Evolutionary conservation across 2,329 filamentous ascomycete species (phyloP).

Genomic region (Paraconiothyrium brasiliense): DNA sequence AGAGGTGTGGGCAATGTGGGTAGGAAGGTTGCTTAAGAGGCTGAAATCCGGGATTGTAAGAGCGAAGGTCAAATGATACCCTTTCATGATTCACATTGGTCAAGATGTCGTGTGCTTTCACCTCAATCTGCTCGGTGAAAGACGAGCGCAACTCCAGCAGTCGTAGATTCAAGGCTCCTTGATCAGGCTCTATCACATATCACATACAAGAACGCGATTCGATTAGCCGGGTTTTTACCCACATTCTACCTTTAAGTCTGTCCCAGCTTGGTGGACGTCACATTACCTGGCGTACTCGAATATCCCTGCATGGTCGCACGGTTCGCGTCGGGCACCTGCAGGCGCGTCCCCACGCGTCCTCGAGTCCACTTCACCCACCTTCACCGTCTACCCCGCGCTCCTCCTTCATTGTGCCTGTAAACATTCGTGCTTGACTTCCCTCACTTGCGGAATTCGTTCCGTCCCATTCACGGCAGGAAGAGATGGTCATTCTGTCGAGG

Average conservation of each 20-base stretch:
- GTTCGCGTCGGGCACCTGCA: neutral
- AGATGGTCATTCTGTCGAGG: constrained; percentile 26
- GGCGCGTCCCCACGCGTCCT: constrained; percentile 9
- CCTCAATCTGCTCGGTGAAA: neutral
- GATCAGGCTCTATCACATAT: too few relatives aligned
- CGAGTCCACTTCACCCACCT: neutral
- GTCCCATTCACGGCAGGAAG: neutral
- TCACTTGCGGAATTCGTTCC: too few relatives aligned
- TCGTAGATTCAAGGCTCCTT: too few relatives aligned
- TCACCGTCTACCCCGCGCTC: neutral
- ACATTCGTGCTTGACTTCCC: neutral
- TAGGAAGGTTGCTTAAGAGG: constrained; percentile 76
- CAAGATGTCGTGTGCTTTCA: neutral
- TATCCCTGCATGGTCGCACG: constrained; percentile 4
- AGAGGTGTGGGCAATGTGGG: constrained; percentile 94
- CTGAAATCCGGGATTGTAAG: neutral
- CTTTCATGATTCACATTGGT: neutral
- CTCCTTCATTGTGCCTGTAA: neutral
- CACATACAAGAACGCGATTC: too few relatives aligned
- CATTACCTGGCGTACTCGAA: neutral
- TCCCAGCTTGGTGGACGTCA: neutral
- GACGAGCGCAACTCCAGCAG: too few relatives aligned
- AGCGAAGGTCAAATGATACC: constrained; percentile 9
- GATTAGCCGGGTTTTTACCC: too few relatives aligned
- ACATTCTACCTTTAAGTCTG: too few relatives aligned